Evolutionary conservation across 768 basidiomycete genomes (phyloP), one percentile per base, ranked within the genome.

Genomic region (Hebeloma cylindrosporum): DNA sequence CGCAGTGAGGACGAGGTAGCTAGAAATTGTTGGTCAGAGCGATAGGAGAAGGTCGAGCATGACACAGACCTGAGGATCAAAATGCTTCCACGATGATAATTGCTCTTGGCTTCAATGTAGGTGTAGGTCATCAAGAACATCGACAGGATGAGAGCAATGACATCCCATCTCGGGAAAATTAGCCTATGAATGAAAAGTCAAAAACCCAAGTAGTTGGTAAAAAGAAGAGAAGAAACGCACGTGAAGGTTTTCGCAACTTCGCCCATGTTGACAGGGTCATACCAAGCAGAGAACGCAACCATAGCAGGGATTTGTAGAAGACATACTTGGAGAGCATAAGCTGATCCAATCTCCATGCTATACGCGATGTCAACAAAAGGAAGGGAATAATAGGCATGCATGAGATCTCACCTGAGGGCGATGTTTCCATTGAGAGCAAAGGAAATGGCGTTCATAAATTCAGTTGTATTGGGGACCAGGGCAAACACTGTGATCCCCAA

Each of bases 331-430:
- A 99, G 76, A 4, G 96, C 96, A 66, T 99, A 99, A 3, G 96
- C 96, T 1, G 96, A 98, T 10, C 96, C 96, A 57, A 99, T 98
- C 68, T 98, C 96, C 93, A 98, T 97, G 64, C 94, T 97, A 52
- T 40, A 53, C 35, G 7, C 30, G 21, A 21, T 20, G 33, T 45
- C 10, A 45, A 20, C 14, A 31, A 46, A 20, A 39, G 21, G 9
- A 8, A 29, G n/a, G 11, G 8, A 31, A 7, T 34, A 41, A 14
- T 4, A 48, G n/a, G n/a, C 13, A 32, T 36, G 5, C 10, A 50
- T 35, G 11, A 38, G 38, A n/a, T 48, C 79, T 37, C 54, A 92
- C 94, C 92, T 93, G 18, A 99, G 68, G 2, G 96, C 92, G 52
- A 99, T 99, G 62, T 98, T 98, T 5, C 87, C 95, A 59, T 96